Evolutionary conservation across 106 monocot genomes (phyloP).

Genomic region (Acorus gramineus): DNA sequence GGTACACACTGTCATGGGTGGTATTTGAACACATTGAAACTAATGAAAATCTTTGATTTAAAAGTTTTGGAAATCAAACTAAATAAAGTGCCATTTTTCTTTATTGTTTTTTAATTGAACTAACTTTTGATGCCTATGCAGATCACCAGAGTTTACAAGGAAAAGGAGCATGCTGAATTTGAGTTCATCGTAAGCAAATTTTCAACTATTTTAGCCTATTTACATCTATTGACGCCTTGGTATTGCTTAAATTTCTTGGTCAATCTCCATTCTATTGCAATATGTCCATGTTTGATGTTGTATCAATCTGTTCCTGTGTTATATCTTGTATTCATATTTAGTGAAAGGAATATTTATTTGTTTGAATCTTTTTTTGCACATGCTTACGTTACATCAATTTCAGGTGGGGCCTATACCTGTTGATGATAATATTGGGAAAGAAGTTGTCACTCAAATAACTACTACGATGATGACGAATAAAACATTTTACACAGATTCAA

Average conservation of each 20-base stretch:
- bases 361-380: background rate
- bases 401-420: conserved; percentile 90
- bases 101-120: background rate
- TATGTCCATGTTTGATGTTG: too few relatives aligned
- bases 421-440: conserved; percentile 74
- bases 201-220: background rate
- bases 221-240: too few relatives aligned
- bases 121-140: conserved; percentile 15
- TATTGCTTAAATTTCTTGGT: too few relatives aligned
- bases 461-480: conserved; percentile 59
- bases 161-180: conserved; percentile 79
- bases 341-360: too few relatives aligned
- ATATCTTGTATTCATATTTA: too few relatives aligned
- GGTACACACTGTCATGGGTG: too few relatives aligned
- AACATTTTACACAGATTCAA: conserved; percentile 93
- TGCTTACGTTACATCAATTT: background rate
- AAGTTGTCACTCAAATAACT: conserved; percentile 55
- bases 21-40: too few relatives aligned
- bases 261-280: too few relatives aligned
- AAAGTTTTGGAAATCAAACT: too few relatives aligned
- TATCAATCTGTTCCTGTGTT: too few relatives aligned
- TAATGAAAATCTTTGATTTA: too few relatives aligned
- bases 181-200: conserved; percentile 76
- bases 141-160: conserved; percentile 80
- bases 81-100: background rate